Base-by-base conservation (phyloP, 768 basidiomycete species). In the Vishniacozyma victoriae region DNA sequence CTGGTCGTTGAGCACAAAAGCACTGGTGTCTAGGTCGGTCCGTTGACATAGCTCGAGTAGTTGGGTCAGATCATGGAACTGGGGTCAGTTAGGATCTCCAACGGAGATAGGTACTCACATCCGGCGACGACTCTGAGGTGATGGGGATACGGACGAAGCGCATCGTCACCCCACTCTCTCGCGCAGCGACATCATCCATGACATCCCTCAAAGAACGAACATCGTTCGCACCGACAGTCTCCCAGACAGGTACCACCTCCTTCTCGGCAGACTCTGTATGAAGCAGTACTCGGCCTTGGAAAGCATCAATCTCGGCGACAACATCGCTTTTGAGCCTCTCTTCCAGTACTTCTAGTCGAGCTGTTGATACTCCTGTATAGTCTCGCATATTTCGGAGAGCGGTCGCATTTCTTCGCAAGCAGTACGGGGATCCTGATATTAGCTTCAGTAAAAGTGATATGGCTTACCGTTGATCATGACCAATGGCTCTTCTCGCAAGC, bases 1-100 rank as follows among this genome's bases (percentile, higher is more conserved):
- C 64, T 99, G 95, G 61, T 92, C 95, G 64, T 97, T 99, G 27
- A 99, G 79, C 15, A 99, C 83, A 48, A 97, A 85, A 4, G 73
- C 72, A 0, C 85, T 84, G 31, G 80, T 78, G 18, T 79, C 76
- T 5, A 83, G 79, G 44, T 81, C 76, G 4, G 82, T 81, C 9
- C 83, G 77, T 31, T 89, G 76, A 23, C 86, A 83, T 1, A 91
- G 78, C 16, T 86, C 82, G 50, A 91, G 83, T 20, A 93, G 35
- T 35, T 70, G 60, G 19, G 66, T 63, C 18, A 70, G 56, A 49
- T 70, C 68, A 46, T 69, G 62, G 45, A 69, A 68, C 56, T 65
- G 44, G 3, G 25, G 26, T 52, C 35, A 52, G 50, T 37, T 38
- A 4, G 48, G 14, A 27, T 43, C 24, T 38, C 43, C 14, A 31